Percentiles rank a stretch among this genome's conserved stretches.
Conservation (phyloP, 176 grass and related monocot genomes). For the Bromus sterilis region DNA sequence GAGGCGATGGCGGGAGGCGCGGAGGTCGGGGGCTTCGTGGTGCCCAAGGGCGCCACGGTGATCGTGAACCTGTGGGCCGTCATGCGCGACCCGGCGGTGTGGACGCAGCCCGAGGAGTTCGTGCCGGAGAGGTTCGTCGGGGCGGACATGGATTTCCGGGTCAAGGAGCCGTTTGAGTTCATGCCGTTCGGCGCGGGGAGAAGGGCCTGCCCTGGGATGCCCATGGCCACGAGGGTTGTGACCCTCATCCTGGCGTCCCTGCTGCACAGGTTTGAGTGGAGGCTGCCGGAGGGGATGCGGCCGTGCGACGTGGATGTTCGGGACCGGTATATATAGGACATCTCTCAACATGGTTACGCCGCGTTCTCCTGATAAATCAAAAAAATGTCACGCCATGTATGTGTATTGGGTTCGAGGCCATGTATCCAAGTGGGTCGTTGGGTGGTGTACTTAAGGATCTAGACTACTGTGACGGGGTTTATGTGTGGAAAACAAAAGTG, state of each 20-base stretch:
- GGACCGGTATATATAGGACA: conserved; percentile 34
- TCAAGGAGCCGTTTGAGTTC: conserved; percentile 16
- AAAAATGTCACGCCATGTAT: too few species aligned
- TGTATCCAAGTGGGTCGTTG: too few species aligned
- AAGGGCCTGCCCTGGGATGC: conserved; percentile 44
- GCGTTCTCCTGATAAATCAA: too few species aligned
- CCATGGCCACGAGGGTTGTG: conserved; percentile 35
- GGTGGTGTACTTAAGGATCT: too few species aligned
- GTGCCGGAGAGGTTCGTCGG: conserved; percentile 39
- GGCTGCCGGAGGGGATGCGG: conserved; percentile 37
- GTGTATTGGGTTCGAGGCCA: too few species aligned
- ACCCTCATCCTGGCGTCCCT: conserved; percentile 26
- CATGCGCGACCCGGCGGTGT: conserved; percentile 39
- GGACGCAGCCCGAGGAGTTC: conserved; percentile 31
- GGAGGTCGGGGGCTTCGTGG: conserved; percentile 30
- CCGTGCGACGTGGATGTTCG: conserved; percentile 36
- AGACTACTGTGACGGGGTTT: too few species aligned
- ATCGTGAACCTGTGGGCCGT: conserved; percentile 46
- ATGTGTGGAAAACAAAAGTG: too few species aligned
- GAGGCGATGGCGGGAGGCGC: conserved; percentile 21
- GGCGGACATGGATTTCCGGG: conserved; percentile 28
- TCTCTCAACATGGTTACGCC: conserved; percentile 44
- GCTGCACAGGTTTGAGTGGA: conserved; percentile 51
- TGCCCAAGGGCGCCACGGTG: conserved; percentile 30
- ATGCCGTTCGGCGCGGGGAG: conserved; percentile 57